A percentile compares a stretch with the other conserved stretches of the same genome.
These are phyloP conservation scores for Podospora sp. DNA, from an alignment of 495 filamentous ascomycete genomes.

Conservation along the genomic window DNA sequence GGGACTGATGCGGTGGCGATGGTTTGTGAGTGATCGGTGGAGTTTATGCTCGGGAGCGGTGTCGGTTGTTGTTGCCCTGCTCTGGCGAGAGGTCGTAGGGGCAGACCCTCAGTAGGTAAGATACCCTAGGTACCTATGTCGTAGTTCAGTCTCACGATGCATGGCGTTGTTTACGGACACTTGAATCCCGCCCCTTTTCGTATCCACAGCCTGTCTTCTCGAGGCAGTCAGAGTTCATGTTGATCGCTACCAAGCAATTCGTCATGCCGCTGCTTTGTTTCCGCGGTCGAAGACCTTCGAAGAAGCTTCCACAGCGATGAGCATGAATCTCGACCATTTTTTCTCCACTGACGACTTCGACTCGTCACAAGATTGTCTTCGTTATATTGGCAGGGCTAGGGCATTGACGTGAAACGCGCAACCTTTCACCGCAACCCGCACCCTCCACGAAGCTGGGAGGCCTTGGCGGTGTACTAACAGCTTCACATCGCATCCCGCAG, in stretches of 20 bases:
- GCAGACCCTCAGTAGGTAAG: too few species aligned
- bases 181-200: neutral
- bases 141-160: neutral
- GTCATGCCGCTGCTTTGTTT: conserved; percentile 9
- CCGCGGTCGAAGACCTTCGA: conserved; percentile 7
- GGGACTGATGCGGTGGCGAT: neutral
- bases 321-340: neutral
- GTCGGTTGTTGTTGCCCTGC: neutral
- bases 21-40: neutral
- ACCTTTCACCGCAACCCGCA: neutral
- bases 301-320: conserved; percentile 14
- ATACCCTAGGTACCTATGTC: too few species aligned
- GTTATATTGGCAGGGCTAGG: conserved; percentile 9
- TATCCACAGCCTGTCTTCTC: neutral
- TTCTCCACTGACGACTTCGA: neutral
- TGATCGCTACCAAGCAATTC: neutral
- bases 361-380: conserved; percentile 11
- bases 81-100: too few species aligned
- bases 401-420: conserved; percentile 5
- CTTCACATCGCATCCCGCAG: neutral
- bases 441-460: conserved; percentile 1
- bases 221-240: neutral
- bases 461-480: neutral
- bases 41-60: neutral
- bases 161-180: neutral